Evolutionary conservation across 257 asterid species (phyloP).

Genomic region (Sherardia arvensis): DNA sequence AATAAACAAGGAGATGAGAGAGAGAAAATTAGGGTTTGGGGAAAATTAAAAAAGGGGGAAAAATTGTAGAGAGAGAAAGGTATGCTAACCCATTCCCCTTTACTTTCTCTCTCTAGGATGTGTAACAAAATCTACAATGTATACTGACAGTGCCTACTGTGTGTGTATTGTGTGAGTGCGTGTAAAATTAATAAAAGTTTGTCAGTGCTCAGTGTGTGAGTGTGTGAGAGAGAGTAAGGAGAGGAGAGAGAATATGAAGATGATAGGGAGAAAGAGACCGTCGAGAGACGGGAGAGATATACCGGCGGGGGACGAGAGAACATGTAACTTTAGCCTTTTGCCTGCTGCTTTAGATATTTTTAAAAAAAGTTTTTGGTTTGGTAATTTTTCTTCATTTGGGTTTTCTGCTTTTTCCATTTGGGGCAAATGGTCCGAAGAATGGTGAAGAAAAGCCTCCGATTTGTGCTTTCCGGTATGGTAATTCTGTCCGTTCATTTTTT

Average conservation of each 20-base stretch:
- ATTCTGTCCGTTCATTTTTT: too few species aligned
- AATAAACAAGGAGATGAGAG: constrained; percentile 1
- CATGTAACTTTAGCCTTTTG: neutral
- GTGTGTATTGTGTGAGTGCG: neutral
- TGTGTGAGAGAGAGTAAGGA: constrained; percentile 10
- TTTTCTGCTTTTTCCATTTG: neutral
- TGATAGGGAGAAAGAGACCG: neutral
- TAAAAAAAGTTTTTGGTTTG: neutral
- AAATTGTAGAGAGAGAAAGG: constrained; percentile 12
- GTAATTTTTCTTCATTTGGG: too few species aligned
- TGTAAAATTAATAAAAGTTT: neutral
- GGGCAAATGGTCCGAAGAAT: neutral
- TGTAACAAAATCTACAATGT: neutral
- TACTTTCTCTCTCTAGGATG: constrained; percentile 18
- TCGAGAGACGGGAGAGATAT: neutral
- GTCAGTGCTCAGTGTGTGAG: constrained; percentile 3
- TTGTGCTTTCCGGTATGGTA: neutral
- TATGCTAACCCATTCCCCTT: constrained; percentile 23
- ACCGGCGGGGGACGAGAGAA: constrained; percentile 13
- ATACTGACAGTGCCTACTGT: constrained; percentile 1
- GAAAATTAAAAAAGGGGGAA: constrained; percentile 3
- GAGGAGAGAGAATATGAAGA: neutral
- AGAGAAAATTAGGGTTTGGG: constrained; percentile 17
- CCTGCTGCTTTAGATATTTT: neutral
- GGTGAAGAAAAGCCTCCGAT: neutral